These are phyloP conservation scores for Diaporthe sp. DNA, from an alignment of 2,329 filamentous ascomycete genomes.

Conservation along the genomic window DNA sequence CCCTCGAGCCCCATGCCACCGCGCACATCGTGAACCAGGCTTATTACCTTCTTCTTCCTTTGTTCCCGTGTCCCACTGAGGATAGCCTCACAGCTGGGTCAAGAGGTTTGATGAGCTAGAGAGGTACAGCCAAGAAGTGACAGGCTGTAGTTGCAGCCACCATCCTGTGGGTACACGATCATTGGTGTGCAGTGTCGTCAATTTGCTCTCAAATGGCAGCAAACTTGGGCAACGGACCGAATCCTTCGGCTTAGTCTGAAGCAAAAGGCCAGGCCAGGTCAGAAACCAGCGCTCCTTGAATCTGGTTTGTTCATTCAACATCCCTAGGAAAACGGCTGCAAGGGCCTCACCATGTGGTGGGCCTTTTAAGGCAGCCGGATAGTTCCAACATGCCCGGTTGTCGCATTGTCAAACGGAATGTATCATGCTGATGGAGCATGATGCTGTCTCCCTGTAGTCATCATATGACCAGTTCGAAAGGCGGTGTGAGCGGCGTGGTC, in stretches of 20 bases:
- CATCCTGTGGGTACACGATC: not conserved
- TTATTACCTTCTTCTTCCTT: not conserved
- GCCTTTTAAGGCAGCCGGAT: not conserved
- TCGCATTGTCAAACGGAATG: conserved; percentile 5
- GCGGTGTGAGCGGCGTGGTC: conserved; percentile 33
- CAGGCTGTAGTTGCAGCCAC: not conserved
- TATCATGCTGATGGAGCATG: conserved; percentile 1
- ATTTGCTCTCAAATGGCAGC: not conserved
- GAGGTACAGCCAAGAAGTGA: conserved; percentile 6
- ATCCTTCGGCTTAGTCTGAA: not conserved
- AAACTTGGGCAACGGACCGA: not conserved
- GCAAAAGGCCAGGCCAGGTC: not conserved
- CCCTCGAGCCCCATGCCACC: not conserved
- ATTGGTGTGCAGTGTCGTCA: not conserved
- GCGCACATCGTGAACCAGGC: not conserved
- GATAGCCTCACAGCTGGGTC: not conserved
- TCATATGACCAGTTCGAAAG: not conserved
- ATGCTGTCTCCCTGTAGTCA: not conserved
- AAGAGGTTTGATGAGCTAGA: not conserved
- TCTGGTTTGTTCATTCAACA: not conserved
- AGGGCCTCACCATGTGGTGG: not conserved
- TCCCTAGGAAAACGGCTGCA: not conserved
- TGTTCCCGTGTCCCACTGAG: no score
- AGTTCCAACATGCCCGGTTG: not conserved
- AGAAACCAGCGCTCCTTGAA: not conserved